Evolutionary conservation across 2,329 filamentous ascomycete genomes (phyloP), one percentile per base, ranked within the genome.

Genomic region (Phaeosphaeriaceae sp.): DNA sequence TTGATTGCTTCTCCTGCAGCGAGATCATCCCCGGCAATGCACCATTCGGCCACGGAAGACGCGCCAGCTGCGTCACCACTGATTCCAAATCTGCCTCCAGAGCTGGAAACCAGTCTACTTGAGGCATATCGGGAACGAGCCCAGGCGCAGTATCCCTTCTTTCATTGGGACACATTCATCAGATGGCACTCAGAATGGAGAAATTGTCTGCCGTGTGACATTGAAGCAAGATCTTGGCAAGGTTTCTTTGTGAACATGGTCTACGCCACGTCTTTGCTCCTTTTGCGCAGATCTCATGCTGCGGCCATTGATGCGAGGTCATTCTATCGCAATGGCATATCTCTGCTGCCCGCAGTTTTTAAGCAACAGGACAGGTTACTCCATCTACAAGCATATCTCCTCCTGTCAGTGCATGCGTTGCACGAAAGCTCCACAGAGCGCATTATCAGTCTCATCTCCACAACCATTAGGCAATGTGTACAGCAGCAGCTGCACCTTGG

Each of bases 381-480:
- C 21, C 65, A 67, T 19, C 53, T 62, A n/a, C 63, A 67, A 24
- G 65, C 63, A 21, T 60, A 66, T 33, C 61, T 66, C 11, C 55
- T 66, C 13, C 40, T 67, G n/a, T 56, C 60, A 24, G 55, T 67
- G 48, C 50, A 64, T 56, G 65, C 65, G 33, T 44, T 67, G 20
- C 63, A 66, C 33, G 58, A 61, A 55, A 65, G 62, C 56, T 67
- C 64, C 6, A 66, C 64, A 5, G 62, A 67, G 44, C 62, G 62
- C 15, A 66, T 67, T 22, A 63, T 67, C 17, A 61, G 60, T 21
- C 48, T 63, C 15, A 54, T 59, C 6, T 66, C 63, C 15, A 66
- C 61, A 2, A 62, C 61, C 19, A 62, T 64, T 36, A 53, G 65
- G 21, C 62, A 59, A 25, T 68, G 63, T n/a, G 63, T 66, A 3